Percentiles rank a stretch among this genome's conserved stretches.
phyloP scores from a whole-genome alignment of 768 basidiomycete species.

The Hericium erinaceus region DNA sequence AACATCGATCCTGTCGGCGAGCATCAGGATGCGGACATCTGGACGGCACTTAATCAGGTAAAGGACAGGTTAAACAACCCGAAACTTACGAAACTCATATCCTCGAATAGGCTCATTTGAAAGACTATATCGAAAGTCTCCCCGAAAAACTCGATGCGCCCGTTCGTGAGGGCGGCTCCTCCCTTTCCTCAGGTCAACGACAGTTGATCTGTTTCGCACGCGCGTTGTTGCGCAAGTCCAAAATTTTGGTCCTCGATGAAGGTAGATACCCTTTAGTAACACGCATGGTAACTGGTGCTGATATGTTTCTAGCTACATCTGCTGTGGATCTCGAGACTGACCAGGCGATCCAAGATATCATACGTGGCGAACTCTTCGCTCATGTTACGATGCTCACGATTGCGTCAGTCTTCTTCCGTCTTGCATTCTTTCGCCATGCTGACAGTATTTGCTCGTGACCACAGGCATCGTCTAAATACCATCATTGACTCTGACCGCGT shows the following conservation, averaged over 20 bases:
- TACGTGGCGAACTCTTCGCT: slow-evolving; percentile 68
- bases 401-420: slow-evolving; percentile 43
- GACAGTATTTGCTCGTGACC: background rate
- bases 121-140: slow-evolving; percentile 55
- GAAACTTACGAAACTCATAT: slow-evolving; percentile 15
- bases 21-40: slow-evolving; percentile 73
- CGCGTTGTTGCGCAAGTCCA: slow-evolving; percentile 74
- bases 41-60: slow-evolving; percentile 72
- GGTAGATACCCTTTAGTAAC: slow-evolving; percentile 27
- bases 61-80: background rate
- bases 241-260: slow-evolving; percentile 90
- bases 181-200: slow-evolving; percentile 76
- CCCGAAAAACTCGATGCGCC: slow-evolving; percentile 62
- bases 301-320: slow-evolving; percentile 51
- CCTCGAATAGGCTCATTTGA: slow-evolving; percentile 46
- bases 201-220: slow-evolving; percentile 87
- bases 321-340: slow-evolving; percentile 91
- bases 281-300: background rate
- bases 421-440: background rate
- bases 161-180: slow-evolving; percentile 72
- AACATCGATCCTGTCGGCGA: slow-evolving; percentile 84
- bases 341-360: slow-evolving; percentile 79
- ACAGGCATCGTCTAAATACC: slow-evolving; percentile 72
- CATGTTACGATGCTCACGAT: slow-evolving; percentile 81
- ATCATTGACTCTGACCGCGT: slow-evolving; percentile 77